Evolutionary conservation across 768 basidiomycete species (phyloP).

Genomic region (Trametes sanguinea): DNA sequence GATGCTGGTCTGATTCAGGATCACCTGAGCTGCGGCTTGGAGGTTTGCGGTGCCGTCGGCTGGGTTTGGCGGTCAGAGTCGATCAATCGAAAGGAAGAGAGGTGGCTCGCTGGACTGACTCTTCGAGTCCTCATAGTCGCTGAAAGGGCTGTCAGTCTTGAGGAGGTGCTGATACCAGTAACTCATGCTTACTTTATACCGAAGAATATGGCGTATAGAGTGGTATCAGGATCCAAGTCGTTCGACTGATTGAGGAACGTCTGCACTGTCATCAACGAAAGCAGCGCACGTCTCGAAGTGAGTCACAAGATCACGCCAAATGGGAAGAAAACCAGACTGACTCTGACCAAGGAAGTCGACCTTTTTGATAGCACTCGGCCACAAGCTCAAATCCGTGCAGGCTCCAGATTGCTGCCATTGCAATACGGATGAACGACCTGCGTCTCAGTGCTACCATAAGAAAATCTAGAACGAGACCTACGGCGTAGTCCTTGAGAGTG

Average conservation of each 20-base stretch:
- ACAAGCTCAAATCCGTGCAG: conserved; percentile 48
- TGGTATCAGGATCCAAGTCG: conserved; percentile 46
- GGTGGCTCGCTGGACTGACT: conserved; percentile 31
- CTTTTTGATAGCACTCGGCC: conserved; percentile 51
- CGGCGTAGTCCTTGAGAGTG: conserved; percentile 52
- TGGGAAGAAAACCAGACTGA: conserved; percentile 21
- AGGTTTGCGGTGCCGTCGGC: conserved; percentile 48
- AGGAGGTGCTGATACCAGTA: not conserved
- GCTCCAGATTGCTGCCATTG: conserved; percentile 42
- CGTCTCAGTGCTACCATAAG: too few species aligned
- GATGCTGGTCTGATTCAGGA: conserved; percentile 47
- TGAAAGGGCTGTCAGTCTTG: conserved; percentile 18
- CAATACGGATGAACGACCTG: too few species aligned
- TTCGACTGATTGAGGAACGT: conserved; percentile 49
- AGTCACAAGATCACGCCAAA: not conserved
- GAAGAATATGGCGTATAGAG: conserved; percentile 54
- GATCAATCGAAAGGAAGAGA: not conserved
- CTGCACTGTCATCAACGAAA: conserved; percentile 33
- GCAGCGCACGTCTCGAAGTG: too few species aligned
- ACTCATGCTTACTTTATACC: conserved; percentile 50
- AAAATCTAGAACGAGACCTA: conserved; percentile 21
- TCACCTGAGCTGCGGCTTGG: conserved; percentile 43
- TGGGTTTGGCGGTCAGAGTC: conserved; percentile 14
- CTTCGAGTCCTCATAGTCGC: conserved; percentile 47
- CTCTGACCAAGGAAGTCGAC: conserved; percentile 54